Base-by-base conservation (phyloP, 805 yeast genomes). In the Suhomyces kilbournensis region DNA sequence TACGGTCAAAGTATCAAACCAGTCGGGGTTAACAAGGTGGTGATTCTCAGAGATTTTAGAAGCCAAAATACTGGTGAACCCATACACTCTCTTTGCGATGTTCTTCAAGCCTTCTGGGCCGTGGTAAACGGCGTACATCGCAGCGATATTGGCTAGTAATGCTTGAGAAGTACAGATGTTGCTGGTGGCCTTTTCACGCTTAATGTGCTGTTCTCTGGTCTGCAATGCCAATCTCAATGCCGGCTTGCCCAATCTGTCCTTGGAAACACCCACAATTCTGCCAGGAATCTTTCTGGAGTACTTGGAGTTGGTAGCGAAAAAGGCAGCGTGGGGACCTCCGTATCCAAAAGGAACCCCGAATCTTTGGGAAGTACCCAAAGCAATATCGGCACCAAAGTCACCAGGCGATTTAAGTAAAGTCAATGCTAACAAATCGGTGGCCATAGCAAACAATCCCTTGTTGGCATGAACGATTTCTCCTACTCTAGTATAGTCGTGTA, bases 271-370 rank as follows among this genome's bases (percentile, higher is more conserved):
- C 51, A 94, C 92, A 51, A 94, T 81, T 74, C 99, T 82, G 44
- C 99, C 99, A 2, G 99, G 99, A 69, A 94, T 90, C 71, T 92
- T 94, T 67, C 99, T 83, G 66, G 90, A 89, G 60, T 87, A 78
- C 51, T 83, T 79, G 54, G 84, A 82, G n/a, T 83, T 79, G 40
- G 93, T 96, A 7, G 98, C 90, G 62, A 94, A 92, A 73, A 90
- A 94, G 0, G 97, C 99, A 46, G 99, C 98, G 69, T 94, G 99
- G 3, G 99, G 99, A 19, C 99, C 99, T 64, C 99, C 99, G 67
- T 84, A 94, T 6, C 98, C 99, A 76, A 93, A 82, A 51, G 99
- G 98, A 39, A 93, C 97, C 64, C 99, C 99, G 62, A 94, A 90
- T 69, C 99, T 80, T 77, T 94, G 99, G 4, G 97, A 81, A 7